Evolutionary conservation across 805 yeast species (phyloP), one percentile per base, ranked within the genome.

Genomic region (Wickerhamiella shivajii): DNA sequence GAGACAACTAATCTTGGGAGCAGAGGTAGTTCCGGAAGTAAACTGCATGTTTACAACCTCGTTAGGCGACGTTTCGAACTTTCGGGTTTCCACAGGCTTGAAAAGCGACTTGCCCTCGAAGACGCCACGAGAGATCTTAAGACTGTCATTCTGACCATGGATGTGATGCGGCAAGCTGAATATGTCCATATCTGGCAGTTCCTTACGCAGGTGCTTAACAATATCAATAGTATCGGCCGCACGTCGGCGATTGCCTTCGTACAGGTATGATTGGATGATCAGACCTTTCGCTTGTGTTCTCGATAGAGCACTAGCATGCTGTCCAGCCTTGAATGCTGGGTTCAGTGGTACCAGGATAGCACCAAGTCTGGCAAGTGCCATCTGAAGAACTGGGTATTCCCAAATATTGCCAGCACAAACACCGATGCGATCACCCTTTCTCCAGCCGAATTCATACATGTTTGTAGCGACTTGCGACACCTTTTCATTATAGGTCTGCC

Each of bases 121-220:
- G 10, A 27, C 21, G 18, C 28, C 28, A 17, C n/a, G 16, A 7
- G 6, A 18, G 7, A 7, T 18, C 26, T 24, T 7, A 8, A 25
- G 9, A 6, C 18, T 14, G 12, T 15, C 15, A 22, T 16, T 16
- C 6, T 27, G 20, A 14, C 29, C 29, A 6, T 6, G 21, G 22
- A 7, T n/a, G 6, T 11, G 13, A 17, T 16, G 21, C 71, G 3
- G 77, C 75, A 40, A 63, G 71, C 4, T 78, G 12, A 27, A 27
- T 5, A 27, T n/a, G 13, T 20, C 16, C 29, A 27, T 11, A 5
- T 8, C 20, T 5, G 29, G 21, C 5, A 17, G 10, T 11, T 8
- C 11, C 7, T 14, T n/a, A 5, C 8, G 6, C 7, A 27, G 21
- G 5, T 16, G 9, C 20, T 16, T 5, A 5, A 27, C n/a, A 7